phyloP scores from a whole-genome alignment of 163 green algal species.

The Trebouxiophyceae sp. region DNA sequence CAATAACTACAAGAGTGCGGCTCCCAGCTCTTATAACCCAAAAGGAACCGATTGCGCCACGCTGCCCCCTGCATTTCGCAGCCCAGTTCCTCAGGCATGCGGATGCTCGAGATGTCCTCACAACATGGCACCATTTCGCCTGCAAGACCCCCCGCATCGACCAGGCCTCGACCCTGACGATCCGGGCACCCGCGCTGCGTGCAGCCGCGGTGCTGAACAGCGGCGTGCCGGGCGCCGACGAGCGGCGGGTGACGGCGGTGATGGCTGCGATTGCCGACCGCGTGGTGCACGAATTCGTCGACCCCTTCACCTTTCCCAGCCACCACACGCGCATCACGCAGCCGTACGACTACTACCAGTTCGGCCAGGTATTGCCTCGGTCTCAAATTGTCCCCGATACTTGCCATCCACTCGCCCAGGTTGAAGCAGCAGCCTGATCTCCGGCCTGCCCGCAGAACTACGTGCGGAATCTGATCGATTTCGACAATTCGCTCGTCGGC shows the following conservation, averaged over 20 bases:
- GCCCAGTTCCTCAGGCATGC: no score
- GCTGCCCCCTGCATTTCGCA: no score
- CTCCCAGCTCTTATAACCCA: background rate
- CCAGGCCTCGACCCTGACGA: background rate
- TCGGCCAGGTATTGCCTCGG: constrained; percentile 40
- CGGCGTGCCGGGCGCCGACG: constrained; percentile 31
- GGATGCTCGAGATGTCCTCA: background rate
- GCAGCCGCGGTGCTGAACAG: constrained; percentile 51
- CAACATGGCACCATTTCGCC: background rate
- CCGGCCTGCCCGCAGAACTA: constrained; percentile 88
- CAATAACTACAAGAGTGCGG: constrained; percentile 67
- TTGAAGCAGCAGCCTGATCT: background rate
- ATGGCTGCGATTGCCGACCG: constrained; percentile 64
- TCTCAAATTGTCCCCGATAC: background rate
- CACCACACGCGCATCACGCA: constrained; percentile 72
- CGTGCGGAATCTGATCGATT: constrained; percentile 80
- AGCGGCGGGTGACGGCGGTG: constrained; percentile 56
- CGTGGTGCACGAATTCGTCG: constrained; percentile 37
- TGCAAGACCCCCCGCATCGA: background rate
- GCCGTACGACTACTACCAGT: constrained; percentile 93
- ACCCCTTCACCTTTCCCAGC: constrained; percentile 78
- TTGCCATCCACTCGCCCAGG: no score
- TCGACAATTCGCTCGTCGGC: constrained; percentile 74
- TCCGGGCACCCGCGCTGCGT: background rate
- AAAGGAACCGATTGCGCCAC: background rate